Evolutionary conservation across 495 filamentous ascomycete species (phyloP), one percentile per base, ranked within the genome.

Genomic region (Hypoxylon lienhwacheense): DNA sequence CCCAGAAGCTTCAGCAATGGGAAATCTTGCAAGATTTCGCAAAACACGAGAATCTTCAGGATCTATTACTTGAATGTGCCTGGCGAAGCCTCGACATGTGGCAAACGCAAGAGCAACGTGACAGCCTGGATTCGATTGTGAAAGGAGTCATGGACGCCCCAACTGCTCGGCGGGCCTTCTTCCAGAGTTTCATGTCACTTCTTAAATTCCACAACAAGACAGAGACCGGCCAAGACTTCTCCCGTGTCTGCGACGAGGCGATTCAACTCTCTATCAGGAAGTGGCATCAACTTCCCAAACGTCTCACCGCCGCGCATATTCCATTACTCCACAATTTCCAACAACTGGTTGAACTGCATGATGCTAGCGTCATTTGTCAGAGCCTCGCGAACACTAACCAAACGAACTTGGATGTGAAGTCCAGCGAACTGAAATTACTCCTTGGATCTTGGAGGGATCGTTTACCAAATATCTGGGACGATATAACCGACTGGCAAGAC

Each of bases 401-500:
- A 41, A 68, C 68, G 15, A 99, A 99, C 62, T 76, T 99, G 32
- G 95, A 99, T 58, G 82, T 84, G 32, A 97, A 97, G 70, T 96
- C 93, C 3, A 87, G 90, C 32, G 95, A 99, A 70, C 78, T 99
- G 25, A 99, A 99, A 74, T 73, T 97, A 29, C 81, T 97, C 5
- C 82, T 99, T 5, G 88, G 88, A 24, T 93, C 92, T 7, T 99
- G 95, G 95, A 82, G 95, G 44, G 95, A 99, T 65, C 81, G 95
- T 15, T 73, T 99, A 36, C 95, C 95, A 1, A 99, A 99, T 61
- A 85, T 95, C 6, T 99, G 95, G 95, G 95, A 99, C 61, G 95
- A 99, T 66, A 99, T 99, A 72, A 95, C 95, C 61, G 88, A 91
- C 16, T 99, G 95, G 95, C 92, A 97, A 66, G 95, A 97, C 64